phyloP scores from a whole-genome alignment of 352 stramenopile species.

The Pythium aristosporum region DNA sequence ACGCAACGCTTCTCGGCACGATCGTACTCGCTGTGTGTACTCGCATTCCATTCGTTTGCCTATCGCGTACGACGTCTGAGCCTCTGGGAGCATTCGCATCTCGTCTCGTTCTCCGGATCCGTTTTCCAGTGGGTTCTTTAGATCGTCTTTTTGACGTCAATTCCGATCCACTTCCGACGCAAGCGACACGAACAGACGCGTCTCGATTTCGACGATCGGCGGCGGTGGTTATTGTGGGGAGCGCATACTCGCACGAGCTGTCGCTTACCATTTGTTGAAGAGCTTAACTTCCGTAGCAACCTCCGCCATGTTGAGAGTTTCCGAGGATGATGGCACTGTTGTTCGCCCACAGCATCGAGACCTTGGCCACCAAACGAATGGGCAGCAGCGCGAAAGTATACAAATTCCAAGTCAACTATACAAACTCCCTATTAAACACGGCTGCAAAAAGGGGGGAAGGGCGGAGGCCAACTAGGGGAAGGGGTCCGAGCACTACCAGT shows the following conservation, averaged over 20 bases:
- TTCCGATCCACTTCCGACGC: conserved; percentile 16
- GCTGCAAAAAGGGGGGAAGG: conserved; percentile 9
- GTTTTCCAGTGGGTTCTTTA: background rate
- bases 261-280: conserved; percentile 93
- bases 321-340: conserved; percentile 72
- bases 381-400: conserved; percentile 70
- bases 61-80: background rate
- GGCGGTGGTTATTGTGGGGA: background rate
- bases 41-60: background rate
- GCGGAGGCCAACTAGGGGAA: conserved; percentile 16
- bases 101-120: background rate
- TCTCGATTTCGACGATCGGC: conserved; percentile 1
- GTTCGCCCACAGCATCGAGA: conserved; percentile 13
- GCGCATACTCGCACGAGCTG: conserved; percentile 9
- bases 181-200: background rate
- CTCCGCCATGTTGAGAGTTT: conserved; percentile 92
- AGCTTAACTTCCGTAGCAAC: conserved; percentile 93
- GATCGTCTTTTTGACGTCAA: conserved; percentile 7
- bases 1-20: background rate
- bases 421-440: conserved; percentile 30
- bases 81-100: background rate
- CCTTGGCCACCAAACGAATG: conserved; percentile 72
- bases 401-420: conserved; percentile 63
- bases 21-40: background rate
- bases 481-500: conserved; percentile 25